These are phyloP conservation scores for Vaccinium corymbosum DNA, from an alignment of 148 eudicot species.

Conservation along the genomic window DNA sequence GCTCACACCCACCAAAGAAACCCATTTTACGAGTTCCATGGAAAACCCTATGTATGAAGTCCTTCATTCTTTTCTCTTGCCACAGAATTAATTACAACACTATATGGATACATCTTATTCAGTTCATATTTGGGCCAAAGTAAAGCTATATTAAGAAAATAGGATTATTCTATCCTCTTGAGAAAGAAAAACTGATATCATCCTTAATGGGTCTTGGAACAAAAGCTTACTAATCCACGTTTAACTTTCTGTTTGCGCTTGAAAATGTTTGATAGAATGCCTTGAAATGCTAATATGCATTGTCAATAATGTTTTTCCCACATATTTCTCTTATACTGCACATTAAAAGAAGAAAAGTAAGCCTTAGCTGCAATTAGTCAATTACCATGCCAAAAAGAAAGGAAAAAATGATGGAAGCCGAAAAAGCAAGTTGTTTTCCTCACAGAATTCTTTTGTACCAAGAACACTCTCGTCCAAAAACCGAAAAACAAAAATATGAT, in stretches of 20 bases:
- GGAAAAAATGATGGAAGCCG: neutral
- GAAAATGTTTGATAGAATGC: constrained; percentile 80
- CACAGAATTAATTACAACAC: neutral
- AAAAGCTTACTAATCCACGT: constrained; percentile 52
- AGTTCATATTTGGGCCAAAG: neutral
- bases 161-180: neutral
- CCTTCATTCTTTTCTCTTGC: neutral
- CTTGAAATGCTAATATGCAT: constrained; percentile 91
- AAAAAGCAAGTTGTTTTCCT: neutral
- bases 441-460: neutral
- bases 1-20: neutral
- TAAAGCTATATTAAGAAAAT: neutral
- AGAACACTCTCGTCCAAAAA: neutral
- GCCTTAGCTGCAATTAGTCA: neutral
- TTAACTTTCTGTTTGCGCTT: constrained; percentile 59
- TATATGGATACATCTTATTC: neutral
- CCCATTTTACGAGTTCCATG: neutral
- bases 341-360: neutral
- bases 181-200: neutral
- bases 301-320: constrained; percentile 75
- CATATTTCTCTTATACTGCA: constrained; percentile 90
- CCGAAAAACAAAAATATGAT: too few species aligned
- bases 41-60: neutral
- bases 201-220: neutral
- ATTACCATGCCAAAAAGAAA: neutral